Base-by-base conservation (phyloP, 1,139 yeast species). In the Casaregolazyma suthepensis region DNA sequence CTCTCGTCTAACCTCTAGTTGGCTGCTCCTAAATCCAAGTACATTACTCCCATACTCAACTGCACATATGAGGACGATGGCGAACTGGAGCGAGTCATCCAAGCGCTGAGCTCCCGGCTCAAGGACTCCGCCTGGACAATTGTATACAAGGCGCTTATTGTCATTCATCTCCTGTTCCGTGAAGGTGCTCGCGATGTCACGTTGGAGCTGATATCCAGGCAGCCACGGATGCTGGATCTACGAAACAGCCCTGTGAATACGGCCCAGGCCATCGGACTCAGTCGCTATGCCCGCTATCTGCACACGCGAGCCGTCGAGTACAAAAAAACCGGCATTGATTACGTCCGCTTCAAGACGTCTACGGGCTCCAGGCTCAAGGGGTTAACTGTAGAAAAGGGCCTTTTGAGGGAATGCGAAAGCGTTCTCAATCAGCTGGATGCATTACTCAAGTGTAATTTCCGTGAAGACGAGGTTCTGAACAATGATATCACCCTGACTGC, bases 11-110 rank as follows among this genome's bases (percentile, higher is more conserved):
- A 22, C 46, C 3, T 19, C 72, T 74, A 83, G 79, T 82, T 90
- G 73, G 98, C 99, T n/a, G 96, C 98, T 26, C 99, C 99, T 15
- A 93, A 93, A 72, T 86, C 95, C 46, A 93, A 94, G 68, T 94
- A 93, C 67, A 85, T 91, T 54, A 96, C 90, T 70, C 98, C 98
- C 1, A 87, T 93, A 54, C 77, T 93, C 49, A 78, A 86, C 75
- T 85, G 95, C 3, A 88, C 97, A 0, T 71, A 80, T 15, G 73
- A 75, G 29, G 66, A 73, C 52, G 70, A 73, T 35, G 83, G 80
- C 38, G 84, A 85, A 61, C 81, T 91, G 63, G 76, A 77, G 54
- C 80, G 83, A 17, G 84, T 90, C 42, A 83, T 90, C 82, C 74
- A 78, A 52, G 74, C 85, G 0, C 72, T 93, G 56, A 77, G 76